Evolutionary conservation across 345 rosid species (phyloP).

Genomic region (Rhodamnia rubescens): DNA sequence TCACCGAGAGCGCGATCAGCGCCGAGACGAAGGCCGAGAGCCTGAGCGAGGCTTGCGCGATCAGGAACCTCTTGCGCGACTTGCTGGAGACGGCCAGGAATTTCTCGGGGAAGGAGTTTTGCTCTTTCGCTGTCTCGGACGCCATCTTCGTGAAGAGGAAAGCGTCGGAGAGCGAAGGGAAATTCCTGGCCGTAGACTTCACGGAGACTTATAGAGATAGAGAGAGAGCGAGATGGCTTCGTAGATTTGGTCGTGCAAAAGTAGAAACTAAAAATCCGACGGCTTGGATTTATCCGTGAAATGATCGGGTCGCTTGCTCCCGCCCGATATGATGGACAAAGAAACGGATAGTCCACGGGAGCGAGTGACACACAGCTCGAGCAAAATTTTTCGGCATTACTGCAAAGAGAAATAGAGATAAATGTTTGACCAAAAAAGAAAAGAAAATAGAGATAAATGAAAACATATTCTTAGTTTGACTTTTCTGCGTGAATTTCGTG

Average conservation of each 20-base stretch:
- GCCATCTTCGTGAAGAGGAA: background rate
- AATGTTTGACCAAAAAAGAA: no score
- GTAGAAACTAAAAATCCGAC: background rate
- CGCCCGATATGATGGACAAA: background rate
- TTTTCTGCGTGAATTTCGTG: background rate
- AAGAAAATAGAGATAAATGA: background rate
- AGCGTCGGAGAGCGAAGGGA: background rate
- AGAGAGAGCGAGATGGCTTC: background rate
- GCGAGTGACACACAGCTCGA: background rate
- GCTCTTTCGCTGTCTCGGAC: background rate
- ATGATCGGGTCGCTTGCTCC: background rate
- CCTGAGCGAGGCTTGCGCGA: constrained; percentile 27
- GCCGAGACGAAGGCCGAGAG: constrained; percentile 24
- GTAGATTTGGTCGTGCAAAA: background rate
- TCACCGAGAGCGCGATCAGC: constrained; percentile 18
- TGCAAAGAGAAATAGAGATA: background rate
- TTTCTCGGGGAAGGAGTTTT: background rate
- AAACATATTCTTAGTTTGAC: background rate
- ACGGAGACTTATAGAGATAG: background rate
- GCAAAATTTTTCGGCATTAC: background rate
- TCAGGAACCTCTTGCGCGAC: constrained; percentile 1
- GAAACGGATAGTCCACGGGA: background rate
- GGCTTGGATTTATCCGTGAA: background rate
- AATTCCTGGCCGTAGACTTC: background rate
- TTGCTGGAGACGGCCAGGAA: background rate